These are phyloP conservation scores for Mycena rosella DNA, from an alignment of 768 basidiomycete species.

Conservation along the genomic window DNA sequence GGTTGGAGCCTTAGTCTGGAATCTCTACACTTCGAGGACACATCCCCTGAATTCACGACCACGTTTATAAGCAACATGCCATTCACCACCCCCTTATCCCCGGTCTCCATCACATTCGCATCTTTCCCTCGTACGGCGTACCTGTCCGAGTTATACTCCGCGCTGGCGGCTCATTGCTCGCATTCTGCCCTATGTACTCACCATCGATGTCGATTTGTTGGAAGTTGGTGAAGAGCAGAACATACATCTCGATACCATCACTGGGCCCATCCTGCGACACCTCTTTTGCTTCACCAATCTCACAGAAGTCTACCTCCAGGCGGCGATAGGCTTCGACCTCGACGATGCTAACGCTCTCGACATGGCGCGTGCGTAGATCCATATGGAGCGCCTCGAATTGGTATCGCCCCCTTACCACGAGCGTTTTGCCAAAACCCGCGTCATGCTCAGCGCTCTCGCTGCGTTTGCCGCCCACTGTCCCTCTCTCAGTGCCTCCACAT, in stretches of 20 bases:
- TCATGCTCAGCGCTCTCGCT: background rate
- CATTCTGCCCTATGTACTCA: background rate
- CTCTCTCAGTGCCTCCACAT: too few species aligned
- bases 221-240: too few species aligned
- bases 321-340: background rate
- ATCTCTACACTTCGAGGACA: background rate
- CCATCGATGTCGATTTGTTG: too few species aligned
- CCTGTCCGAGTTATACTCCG: background rate
- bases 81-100: background rate
- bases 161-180: background rate
- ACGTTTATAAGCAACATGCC: background rate
- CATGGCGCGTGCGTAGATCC: background rate
- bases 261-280: background rate
- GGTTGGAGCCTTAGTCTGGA: too few species aligned
- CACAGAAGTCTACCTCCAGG: background rate
- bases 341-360: background rate
- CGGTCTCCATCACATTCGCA: too few species aligned
- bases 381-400: background rate
- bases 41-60: background rate
- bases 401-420: background rate
- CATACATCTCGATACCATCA: background rate
- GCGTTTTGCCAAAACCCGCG: background rate
- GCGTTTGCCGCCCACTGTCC: background rate
- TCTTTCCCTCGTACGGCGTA: background rate
- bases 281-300: slow-evolving; percentile 3